These are phyloP conservation scores for Auriculariales sp. DNA, from an alignment of 768 basidiomycete genomes.

Conservation along the genomic window DNA sequence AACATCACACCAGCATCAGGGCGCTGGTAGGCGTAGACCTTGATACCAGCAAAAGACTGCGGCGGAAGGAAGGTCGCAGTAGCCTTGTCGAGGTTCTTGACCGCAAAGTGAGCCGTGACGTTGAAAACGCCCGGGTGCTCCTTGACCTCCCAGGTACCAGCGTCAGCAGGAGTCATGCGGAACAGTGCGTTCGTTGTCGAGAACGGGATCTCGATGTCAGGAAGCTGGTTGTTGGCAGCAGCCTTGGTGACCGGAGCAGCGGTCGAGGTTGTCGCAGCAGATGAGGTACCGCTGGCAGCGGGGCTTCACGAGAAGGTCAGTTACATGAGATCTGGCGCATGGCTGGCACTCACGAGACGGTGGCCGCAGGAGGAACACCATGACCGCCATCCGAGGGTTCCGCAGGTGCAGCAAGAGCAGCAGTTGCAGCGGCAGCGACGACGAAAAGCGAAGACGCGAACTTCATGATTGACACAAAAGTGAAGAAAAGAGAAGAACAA, in stretches of 20 bases:
- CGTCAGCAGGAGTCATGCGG: background rate
- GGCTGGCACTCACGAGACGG: no score
- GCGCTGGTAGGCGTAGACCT: slow-evolving; percentile 7
- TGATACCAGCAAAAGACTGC: background rate
- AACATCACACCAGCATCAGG: slow-evolving; percentile 2
- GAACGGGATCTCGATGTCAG: slow-evolving; percentile 1
- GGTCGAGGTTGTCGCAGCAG: background rate
- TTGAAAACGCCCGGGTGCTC: background rate
- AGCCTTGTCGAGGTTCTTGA: background rate
- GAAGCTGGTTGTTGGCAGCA: background rate
- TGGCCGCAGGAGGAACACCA: no score
- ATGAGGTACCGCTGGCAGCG: background rate
- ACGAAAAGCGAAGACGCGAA: background rate
- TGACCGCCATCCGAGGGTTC: no score
- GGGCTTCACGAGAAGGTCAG: background rate
- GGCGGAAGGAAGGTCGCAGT: background rate
- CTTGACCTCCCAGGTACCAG: background rate
- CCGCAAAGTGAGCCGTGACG: background rate
- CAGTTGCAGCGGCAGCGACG: background rate
- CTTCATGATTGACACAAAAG: background rate
- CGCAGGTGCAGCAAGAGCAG: background rate
- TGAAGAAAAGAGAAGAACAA: background rate
- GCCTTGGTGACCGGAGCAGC: background rate
- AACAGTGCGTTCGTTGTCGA: background rate
- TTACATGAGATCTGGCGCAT: no score